These are phyloP conservation scores for Podospora sp. DNA, from an alignment of 495 filamentous ascomycete species.

Conservation along the genomic window DNA sequence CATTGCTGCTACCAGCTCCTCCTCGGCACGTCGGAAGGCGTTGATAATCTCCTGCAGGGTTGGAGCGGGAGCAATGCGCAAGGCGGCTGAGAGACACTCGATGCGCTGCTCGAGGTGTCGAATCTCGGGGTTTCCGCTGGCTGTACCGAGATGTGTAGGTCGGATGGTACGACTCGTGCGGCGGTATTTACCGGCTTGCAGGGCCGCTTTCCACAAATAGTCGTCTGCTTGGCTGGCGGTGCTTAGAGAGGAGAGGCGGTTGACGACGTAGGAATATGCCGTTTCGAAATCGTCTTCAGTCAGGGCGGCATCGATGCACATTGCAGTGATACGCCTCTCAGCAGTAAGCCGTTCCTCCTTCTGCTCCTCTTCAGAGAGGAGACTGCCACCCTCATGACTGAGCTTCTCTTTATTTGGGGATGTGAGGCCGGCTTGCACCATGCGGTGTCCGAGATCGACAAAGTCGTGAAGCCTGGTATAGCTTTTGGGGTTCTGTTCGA, in stretches of 20 bases:
- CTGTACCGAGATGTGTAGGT: conserved; percentile 56
- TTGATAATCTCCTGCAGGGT: conserved; percentile 83
- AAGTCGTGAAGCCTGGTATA: conserved; percentile 89
- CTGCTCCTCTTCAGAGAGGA: conserved; percentile 31
- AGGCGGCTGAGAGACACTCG: conserved; percentile 83
- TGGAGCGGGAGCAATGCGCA: conserved; percentile 76
- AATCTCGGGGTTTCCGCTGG: conserved; percentile 57
- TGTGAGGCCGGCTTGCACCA: conserved; percentile 72
- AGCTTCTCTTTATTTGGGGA: conserved; percentile 26
- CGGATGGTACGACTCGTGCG: conserved; percentile 48
- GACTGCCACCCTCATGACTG: conserved; percentile 15
- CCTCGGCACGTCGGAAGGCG: conserved; percentile 84
- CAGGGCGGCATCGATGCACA: conserved; percentile 88
- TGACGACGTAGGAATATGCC: conserved; percentile 93
- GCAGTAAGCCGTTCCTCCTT: conserved; percentile 37
- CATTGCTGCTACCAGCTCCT: conserved; percentile 71
- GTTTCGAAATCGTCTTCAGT: conserved; percentile 92
- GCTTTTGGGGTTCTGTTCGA: conserved; percentile 82
- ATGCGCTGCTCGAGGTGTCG: conserved; percentile 79
- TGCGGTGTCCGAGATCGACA: conserved; percentile 71
- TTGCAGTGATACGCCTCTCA: conserved; percentile 74
- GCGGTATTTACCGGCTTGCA: conserved; percentile 82
- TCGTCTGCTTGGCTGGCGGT: conserved; percentile 59
- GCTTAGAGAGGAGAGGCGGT: conserved; percentile 47
- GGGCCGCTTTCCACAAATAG: conserved; percentile 88